Evolutionary conservation across 2,329 filamentous ascomycete genomes (phyloP).

Genomic region (Verticillium tricorpus): DNA sequence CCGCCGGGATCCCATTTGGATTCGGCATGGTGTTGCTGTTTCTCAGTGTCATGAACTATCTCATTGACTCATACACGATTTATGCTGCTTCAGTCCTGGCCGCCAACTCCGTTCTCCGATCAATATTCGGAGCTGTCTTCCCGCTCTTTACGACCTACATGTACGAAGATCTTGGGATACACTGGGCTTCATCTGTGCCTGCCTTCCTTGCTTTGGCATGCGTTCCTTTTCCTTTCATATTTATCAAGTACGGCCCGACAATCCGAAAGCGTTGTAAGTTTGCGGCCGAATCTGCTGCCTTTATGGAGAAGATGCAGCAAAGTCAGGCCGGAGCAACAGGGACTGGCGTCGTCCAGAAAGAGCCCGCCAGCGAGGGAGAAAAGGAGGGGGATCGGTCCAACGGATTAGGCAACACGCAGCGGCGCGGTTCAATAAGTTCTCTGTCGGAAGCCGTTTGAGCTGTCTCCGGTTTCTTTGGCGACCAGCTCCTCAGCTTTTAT

Average conservation of each 20-base stretch:
- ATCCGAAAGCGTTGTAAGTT: slow-evolving; percentile 51
- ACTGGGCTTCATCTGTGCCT: slow-evolving; percentile 70
- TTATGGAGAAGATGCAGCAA: background rate
- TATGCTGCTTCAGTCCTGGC: slow-evolving; percentile 59
- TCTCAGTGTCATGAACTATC: slow-evolving; percentile 47
- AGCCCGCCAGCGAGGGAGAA: too few relatives aligned
- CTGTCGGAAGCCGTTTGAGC: too few relatives aligned
- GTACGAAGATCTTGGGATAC: slow-evolving; percentile 57
- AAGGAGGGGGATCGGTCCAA: too few relatives aligned
- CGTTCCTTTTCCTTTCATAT: slow-evolving; percentile 54
- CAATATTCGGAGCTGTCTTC: slow-evolving; percentile 56
- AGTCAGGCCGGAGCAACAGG: too few relatives aligned
- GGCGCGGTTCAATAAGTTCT: too few relatives aligned
- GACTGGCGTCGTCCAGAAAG: too few relatives aligned
- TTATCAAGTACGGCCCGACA: slow-evolving; percentile 51
- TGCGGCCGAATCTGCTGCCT: slow-evolving; percentile 31
- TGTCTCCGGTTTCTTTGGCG: too few relatives aligned
- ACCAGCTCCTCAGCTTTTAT: too few relatives aligned
- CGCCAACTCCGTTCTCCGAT: slow-evolving; percentile 55
- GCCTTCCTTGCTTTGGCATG: slow-evolving; percentile 65
- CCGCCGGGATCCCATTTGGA: slow-evolving; percentile 26
- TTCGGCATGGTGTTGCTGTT: slow-evolving; percentile 46
- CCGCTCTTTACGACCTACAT: slow-evolving; percentile 55
- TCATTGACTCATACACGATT: slow-evolving; percentile 53
- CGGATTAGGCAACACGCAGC: too few relatives aligned